phyloP scores from a whole-genome alignment of 371 early-diverging fungal genomes.

The Mucor saturninus region DNA sequence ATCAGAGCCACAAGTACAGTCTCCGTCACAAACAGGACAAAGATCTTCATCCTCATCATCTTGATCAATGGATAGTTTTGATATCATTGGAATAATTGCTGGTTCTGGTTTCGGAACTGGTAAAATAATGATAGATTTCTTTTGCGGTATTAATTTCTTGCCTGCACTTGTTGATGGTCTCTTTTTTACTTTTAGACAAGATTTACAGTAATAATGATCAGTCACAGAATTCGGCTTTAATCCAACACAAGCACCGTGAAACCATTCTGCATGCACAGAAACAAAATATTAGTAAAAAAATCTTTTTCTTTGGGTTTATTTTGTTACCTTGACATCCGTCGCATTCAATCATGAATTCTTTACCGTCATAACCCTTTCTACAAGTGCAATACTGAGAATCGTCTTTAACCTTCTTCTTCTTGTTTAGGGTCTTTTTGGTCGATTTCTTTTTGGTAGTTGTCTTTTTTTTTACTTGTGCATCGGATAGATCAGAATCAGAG shows the following conservation, averaged over 20 bases:
- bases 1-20: constrained; percentile 58
- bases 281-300: neutral
- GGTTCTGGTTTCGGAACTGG: constrained; percentile 12
- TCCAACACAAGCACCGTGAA: constrained; percentile 77
- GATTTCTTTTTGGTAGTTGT: constrained; percentile 16
- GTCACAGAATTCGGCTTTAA: constrained; percentile 55
- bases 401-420: constrained; percentile 31
- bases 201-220: constrained; percentile 57
- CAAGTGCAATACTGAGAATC: constrained; percentile 54
- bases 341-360: constrained; percentile 81
- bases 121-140: constrained; percentile 13
- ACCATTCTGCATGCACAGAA: constrained; percentile 61
- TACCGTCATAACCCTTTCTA: constrained; percentile 67
- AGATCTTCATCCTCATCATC: constrained; percentile 53
- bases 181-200: constrained; percentile 33
- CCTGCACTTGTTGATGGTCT: constrained; percentile 14
- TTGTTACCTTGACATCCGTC: constrained; percentile 65
- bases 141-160: constrained; percentile 14
- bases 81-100: constrained; percentile 8
- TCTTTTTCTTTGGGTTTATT: neutral
- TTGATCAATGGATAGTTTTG: constrained; percentile 18
- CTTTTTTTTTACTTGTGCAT: constrained; percentile 8
- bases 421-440: constrained; percentile 23
- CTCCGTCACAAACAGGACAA: constrained; percentile 65
- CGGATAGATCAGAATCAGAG: constrained; percentile 35